phyloP scores from a whole-genome alignment of 2,329 filamentous ascomycete species.

The Fusarium tuaranense region DNA sequence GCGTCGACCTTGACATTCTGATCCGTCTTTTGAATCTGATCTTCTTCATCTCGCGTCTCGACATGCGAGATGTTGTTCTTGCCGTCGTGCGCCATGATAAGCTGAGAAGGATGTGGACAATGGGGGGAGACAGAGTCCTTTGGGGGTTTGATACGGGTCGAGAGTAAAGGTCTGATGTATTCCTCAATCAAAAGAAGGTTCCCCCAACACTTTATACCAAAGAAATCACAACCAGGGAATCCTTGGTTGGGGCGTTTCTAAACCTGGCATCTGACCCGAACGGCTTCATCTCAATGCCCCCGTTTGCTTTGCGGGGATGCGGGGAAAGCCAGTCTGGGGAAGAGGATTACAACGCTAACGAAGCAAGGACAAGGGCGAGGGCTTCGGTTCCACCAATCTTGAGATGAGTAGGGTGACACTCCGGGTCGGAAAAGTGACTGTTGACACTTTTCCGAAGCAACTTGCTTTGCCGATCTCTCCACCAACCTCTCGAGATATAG shows the following conservation, averaged over 20 bases:
- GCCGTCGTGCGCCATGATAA: not conserved
- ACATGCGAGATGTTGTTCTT: conserved; percentile 15
- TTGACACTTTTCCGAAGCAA: conserved; percentile 1
- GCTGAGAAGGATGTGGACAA: not conserved
- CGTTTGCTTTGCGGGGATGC: conserved; percentile 13
- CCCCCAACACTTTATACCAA: conserved; percentile 1
- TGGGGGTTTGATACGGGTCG: not conserved
- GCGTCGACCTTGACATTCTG: not conserved
- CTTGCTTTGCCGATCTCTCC: conserved; percentile 3
- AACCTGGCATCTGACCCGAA: conserved; percentile 4
- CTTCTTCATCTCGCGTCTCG: conserved; percentile 6
- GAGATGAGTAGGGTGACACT: not conserved
- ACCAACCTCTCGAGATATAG: not conserved
- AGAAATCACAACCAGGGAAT: not conserved
- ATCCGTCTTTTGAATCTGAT: not conserved
- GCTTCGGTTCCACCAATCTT: conserved; percentile 6
- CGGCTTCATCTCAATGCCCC: not conserved
- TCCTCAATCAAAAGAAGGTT: not conserved
- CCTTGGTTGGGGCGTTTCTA: not conserved
- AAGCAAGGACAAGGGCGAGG: not conserved
- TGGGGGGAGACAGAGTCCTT: not conserved
- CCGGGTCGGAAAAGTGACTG: conserved; percentile 5
- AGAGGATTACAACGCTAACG: conserved; percentile 1
- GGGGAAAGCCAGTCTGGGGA: conserved; percentile 10
- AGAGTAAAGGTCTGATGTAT: not conserved